Conservation (phyloP, 768 basidiomycete genomes). For the Guyanaporus albipodus region DNA sequence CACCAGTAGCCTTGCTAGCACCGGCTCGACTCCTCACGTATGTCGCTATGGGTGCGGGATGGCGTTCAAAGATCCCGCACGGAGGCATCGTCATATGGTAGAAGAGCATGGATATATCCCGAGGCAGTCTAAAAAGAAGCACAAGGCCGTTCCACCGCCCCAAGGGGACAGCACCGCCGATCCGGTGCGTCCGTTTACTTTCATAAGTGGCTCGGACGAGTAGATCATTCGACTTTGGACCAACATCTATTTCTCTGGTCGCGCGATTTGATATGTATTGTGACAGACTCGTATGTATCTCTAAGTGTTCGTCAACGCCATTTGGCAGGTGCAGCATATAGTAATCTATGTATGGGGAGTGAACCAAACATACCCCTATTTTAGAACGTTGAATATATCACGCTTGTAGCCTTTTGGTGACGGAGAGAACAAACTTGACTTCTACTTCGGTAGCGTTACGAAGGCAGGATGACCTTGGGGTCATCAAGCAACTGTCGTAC, state of each 20-base stretch:
- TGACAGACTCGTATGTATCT: conserved; percentile 22
- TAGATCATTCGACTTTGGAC: conserved; percentile 12
- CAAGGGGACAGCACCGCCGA: conserved; percentile 24
- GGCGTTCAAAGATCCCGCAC: conserved; percentile 61
- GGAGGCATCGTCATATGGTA: conserved; percentile 57
- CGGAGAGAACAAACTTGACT: too few species aligned
- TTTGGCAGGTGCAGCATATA: conserved; percentile 11
- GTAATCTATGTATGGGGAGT: conserved; percentile 16
- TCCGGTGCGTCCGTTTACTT: conserved; percentile 32
- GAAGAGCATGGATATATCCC: conserved; percentile 49
- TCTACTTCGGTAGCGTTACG: too few species aligned
- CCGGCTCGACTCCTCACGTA: conserved; percentile 51
- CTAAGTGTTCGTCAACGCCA: conserved; percentile 13
- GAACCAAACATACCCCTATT: conserved; percentile 14
- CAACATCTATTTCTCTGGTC: conserved; percentile 3
- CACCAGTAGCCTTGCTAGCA: conserved; percentile 36
- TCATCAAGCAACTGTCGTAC: too few species aligned
- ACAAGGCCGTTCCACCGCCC: conserved; percentile 32
- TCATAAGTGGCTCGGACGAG: conserved; percentile 27
- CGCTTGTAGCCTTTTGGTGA: conserved; percentile 19
- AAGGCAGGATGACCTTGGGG: not conserved
- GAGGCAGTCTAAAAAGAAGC: conserved; percentile 42
- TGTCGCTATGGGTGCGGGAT: conserved; percentile 49
- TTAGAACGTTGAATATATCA: conserved; percentile 12
- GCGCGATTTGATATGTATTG: conserved; percentile 23